A percentile compares a stretch with the other conserved stretches of the same genome.
These are phyloP conservation scores for Phlebiopsis flavidoalba DNA, from an alignment of 768 basidiomycete species.

Conservation along the genomic window DNA sequence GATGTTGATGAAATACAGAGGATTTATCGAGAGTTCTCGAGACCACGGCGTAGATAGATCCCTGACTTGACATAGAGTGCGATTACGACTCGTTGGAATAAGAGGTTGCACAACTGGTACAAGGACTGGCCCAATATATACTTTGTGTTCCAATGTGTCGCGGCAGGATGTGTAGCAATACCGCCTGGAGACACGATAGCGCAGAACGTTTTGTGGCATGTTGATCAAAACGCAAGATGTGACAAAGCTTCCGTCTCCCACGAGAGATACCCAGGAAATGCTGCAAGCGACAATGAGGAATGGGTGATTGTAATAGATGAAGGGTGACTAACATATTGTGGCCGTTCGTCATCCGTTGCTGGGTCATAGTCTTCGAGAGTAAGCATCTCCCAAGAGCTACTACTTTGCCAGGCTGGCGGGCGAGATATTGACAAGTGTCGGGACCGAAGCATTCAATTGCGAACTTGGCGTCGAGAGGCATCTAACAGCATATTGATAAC, in stretches of 20 bases:
- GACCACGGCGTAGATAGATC: slow-evolving; percentile 31
- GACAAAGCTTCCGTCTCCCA: slow-evolving; percentile 31
- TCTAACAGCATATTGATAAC: slow-evolving; percentile 33
- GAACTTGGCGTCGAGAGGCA: slow-evolving; percentile 24
- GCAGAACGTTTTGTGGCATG: slow-evolving; percentile 32
- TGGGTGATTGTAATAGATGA: not conserved
- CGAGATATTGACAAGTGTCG: slow-evolving; percentile 25
- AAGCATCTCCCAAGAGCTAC: slow-evolving; percentile 24
- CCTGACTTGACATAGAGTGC: slow-evolving; percentile 10
- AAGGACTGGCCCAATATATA: slow-evolving; percentile 24
- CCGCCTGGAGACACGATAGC: slow-evolving; percentile 27
- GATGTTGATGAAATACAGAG: slow-evolving; percentile 29
- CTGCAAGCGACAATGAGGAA: slow-evolving; percentile 10
- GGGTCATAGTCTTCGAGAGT: slow-evolving; percentile 31
- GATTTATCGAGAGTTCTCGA: slow-evolving; percentile 26
- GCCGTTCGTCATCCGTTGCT: slow-evolving; percentile 30
- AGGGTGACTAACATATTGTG: not conserved
- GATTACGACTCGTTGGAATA: not conserved
- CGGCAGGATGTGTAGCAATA: slow-evolving; percentile 24
- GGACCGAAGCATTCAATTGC: slow-evolving; percentile 23
- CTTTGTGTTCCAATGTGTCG: slow-evolving; percentile 20
- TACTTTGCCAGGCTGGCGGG: slow-evolving; percentile 15
- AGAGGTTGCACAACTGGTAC: slow-evolving; percentile 9
- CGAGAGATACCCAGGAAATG: slow-evolving; percentile 31
- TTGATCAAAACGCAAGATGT: slow-evolving; percentile 33